Conservation (phyloP, 208 protist species). For the Phytomonas sp. region DNA sequence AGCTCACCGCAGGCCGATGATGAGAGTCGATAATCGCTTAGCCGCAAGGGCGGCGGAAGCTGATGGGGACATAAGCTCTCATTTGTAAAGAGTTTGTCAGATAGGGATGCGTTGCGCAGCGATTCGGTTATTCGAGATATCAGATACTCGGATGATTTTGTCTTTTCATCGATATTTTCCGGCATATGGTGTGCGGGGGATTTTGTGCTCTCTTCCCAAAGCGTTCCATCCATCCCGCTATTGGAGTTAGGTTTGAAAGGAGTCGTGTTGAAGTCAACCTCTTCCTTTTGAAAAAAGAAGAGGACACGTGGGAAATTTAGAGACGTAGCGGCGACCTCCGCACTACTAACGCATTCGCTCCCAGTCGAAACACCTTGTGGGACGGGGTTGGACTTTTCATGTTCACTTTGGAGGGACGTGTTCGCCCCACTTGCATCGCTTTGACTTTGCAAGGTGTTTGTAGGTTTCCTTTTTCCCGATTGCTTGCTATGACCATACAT, state of each 20-base stretch:
- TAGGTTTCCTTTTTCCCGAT: neutral
- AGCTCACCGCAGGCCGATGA: conserved; percentile 23
- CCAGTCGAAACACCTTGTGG: neutral
- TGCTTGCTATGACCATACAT: neutral
- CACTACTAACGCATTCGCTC: neutral
- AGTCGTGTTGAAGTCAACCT: conserved; percentile 22
- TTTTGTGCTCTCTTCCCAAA: neutral
- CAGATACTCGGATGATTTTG: neutral
- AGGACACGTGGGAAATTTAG: conserved; percentile 48
- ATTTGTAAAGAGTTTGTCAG: conserved; percentile 19
- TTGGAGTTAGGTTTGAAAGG: neutral
- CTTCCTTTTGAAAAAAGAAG: conserved; percentile 47
- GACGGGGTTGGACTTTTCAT: neutral
- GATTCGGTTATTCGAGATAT: neutral
- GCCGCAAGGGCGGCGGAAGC: conserved; percentile 38
- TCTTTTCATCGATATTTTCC: neutral
- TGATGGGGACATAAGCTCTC: conserved; percentile 43
- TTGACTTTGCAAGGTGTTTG: neutral
- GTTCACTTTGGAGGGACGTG: neutral
- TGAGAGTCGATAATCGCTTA: conserved; percentile 58
- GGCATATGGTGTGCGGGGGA: neutral
- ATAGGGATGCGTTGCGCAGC: neutral
- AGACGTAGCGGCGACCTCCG: neutral
- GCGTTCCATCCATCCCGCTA: neutral
- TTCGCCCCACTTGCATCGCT: neutral